A percentile compares a stretch with the other conserved stretches of the same genome.
Evolutionary conservation across 2,329 filamentous ascomycete genomes (phyloP).

Genomic region (Lizonia empirigonia): DNA sequence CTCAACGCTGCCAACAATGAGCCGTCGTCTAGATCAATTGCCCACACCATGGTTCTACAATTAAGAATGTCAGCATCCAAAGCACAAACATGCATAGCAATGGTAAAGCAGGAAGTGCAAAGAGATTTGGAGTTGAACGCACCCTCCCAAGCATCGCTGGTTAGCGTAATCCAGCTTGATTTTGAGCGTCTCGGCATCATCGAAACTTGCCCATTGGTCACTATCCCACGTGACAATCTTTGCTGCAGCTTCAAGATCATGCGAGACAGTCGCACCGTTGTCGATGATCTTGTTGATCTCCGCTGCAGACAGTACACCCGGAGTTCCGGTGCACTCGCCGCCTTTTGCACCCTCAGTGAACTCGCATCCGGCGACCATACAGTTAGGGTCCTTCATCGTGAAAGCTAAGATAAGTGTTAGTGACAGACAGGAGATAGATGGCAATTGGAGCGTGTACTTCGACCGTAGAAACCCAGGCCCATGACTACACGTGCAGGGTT

Average conservation of each 20-base stretch:
- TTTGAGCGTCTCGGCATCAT: slow-evolving; percentile 48
- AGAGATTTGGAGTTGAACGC: too few relatives aligned
- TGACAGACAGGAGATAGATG: too few relatives aligned
- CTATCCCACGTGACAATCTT: slow-evolving; percentile 32
- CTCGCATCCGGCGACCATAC: slow-evolving; percentile 6
- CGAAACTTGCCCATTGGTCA: slow-evolving; percentile 33
- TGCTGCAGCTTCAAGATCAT: slow-evolving; percentile 14
- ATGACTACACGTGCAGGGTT: slow-evolving; percentile 48
- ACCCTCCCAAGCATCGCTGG: neutral
- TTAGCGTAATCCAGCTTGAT: slow-evolving; percentile 52
- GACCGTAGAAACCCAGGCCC: slow-evolving; percentile 54
- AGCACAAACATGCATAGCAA: too few relatives aligned
- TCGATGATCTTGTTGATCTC: slow-evolving; percentile 13
- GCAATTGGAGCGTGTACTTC: too few relatives aligned
- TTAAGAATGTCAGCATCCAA: too few relatives aligned
- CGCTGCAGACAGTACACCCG: slow-evolving; percentile 1
- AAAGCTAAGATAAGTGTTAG: too few relatives aligned
- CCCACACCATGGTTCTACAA: too few relatives aligned
- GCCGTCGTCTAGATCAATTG: too few relatives aligned
- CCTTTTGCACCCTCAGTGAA: slow-evolving; percentile 5
- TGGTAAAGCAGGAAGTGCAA: too few relatives aligned
- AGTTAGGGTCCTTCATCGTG: slow-evolving; percentile 23
- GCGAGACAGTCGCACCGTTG: neutral
- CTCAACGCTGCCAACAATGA: too few relatives aligned
- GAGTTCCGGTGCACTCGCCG: neutral